Conservation (phyloP, 2,329 filamentous ascomycete species). For the Metarhizium humberi region DNA sequence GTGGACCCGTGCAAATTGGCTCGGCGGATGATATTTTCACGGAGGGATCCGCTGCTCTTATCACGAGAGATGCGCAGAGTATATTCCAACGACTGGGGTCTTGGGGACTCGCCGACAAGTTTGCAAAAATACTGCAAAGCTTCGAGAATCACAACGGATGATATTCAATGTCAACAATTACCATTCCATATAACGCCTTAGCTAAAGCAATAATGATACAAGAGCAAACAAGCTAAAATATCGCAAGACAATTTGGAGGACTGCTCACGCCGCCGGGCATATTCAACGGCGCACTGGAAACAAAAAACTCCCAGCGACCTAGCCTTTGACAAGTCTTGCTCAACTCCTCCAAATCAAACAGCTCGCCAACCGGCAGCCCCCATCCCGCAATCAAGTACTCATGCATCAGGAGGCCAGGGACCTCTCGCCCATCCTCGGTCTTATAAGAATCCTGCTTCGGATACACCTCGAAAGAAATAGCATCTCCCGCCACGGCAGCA, state of each 20-base stretch:
- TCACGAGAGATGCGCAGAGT: too few relatives aligned
- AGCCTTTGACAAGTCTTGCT: constrained; percentile 42
- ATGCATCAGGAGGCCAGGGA: constrained; percentile 26
- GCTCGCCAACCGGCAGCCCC: constrained; percentile 33
- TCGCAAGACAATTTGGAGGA: constrained; percentile 34
- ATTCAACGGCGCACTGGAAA: constrained; percentile 37
- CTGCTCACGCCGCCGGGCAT: constrained; percentile 35
- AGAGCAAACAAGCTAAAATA: constrained; percentile 20
- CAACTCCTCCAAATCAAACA: constrained; percentile 23
- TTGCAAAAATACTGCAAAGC: constrained; percentile 15
- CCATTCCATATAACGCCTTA: not conserved
- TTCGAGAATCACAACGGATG: constrained; percentile 4
- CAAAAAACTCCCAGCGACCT: constrained; percentile 38
- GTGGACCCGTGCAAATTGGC: too few relatives aligned
- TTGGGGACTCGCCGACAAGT: not conserved
- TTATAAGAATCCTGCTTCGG: constrained; percentile 22
- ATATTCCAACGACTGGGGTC: too few relatives aligned
- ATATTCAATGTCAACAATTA: not conserved
- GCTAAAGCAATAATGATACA: not conserved
- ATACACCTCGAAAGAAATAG: constrained; percentile 32
- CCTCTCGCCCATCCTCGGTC: constrained; percentile 3
- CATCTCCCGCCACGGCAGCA: constrained; percentile 34
- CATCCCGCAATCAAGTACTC: constrained; percentile 39
- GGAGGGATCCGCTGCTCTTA: too few relatives aligned
- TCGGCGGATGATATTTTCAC: too few relatives aligned